Evolutionary conservation across 2,329 filamentous ascomycete genomes (phyloP).

Genomic region (Emydomyces testavorans): DNA sequence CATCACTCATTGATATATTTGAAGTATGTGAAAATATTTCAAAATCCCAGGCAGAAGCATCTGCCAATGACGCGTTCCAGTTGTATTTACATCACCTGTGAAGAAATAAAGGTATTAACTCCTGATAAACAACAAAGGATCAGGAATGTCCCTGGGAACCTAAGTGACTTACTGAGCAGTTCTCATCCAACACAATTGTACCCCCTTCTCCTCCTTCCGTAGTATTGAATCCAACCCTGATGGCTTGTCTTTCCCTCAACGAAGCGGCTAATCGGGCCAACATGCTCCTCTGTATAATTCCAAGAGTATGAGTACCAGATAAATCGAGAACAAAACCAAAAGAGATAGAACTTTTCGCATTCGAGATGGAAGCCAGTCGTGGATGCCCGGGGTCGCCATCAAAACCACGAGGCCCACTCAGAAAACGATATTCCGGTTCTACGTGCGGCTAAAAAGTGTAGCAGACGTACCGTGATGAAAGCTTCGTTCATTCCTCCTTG

Average conservation of each 20-base stretch:
- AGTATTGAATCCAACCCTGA: conserved; percentile 17
- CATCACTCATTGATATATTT: not conserved
- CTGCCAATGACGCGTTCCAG: not conserved
- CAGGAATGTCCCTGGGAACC: not conserved
- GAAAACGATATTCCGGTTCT: conserved; percentile 18
- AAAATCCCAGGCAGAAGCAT: not conserved
- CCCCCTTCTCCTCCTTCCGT: conserved; percentile 22
- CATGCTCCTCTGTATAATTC: conserved; percentile 35
- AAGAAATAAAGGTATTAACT: conserved; percentile 1
- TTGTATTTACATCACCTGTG: conserved; percentile 13
- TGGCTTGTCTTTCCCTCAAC: conserved; percentile 30
- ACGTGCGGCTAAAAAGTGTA: conserved; percentile 18
- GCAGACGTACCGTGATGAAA: conserved; percentile 42
- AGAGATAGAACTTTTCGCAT: not conserved
- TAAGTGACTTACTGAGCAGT: conserved; percentile 32
- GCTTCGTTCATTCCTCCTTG: conserved; percentile 48
- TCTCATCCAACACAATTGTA: conserved; percentile 34
- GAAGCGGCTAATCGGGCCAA: conserved; percentile 35
- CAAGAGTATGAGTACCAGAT: conserved; percentile 16
- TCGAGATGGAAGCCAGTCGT: not conserved
- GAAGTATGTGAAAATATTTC: not conserved
- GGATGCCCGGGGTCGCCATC: conserved; percentile 3
- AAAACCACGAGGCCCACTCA: conserved; percentile 19
- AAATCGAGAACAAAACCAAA: not conserved
- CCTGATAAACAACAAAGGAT: not conserved